Evolutionary conservation across 1,284 basidiomycete species (phyloP).

Genomic region (Marasmius fiardii): DNA sequence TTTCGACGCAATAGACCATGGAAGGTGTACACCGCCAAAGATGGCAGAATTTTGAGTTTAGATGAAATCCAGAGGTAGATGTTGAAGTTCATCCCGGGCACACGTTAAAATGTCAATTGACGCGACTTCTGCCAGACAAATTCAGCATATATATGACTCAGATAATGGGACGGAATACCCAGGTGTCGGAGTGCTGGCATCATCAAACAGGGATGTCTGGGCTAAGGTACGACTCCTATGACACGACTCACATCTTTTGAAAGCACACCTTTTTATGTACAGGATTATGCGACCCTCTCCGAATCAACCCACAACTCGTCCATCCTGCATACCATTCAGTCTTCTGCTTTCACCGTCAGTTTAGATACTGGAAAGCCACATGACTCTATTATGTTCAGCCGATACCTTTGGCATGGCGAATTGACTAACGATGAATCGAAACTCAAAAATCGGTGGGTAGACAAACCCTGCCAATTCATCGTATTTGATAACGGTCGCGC

Average conservation of each 20-base stretch:
- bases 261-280: neutral
- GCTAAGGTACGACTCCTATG: constrained; percentile 52
- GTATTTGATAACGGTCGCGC: constrained; percentile 77
- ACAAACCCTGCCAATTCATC: constrained; percentile 83
- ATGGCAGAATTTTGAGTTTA: constrained; percentile 63
- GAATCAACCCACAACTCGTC: constrained; percentile 55
- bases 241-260: neutral
- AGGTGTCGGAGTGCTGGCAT: constrained; percentile 74
- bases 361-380: constrained; percentile 65
- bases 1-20: constrained; percentile 77
- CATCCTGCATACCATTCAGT: constrained; percentile 74
- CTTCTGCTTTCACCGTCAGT: constrained; percentile 78
- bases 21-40: constrained; percentile 61
- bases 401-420: constrained; percentile 74
- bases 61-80: constrained; percentile 63
- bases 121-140: constrained; percentile 47
- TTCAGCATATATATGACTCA: constrained; percentile 71
- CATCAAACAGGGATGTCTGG: constrained; percentile 82
- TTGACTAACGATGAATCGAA: constrained; percentile 44
- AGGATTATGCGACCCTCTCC: constrained; percentile 65
- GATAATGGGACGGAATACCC: constrained; percentile 54
- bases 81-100: neutral
- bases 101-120: neutral
- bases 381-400: constrained; percentile 56
- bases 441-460: constrained; percentile 73